A percentile compares a stretch with the other conserved stretches of the same genome.
Conservation (phyloP, 2,329 filamentous ascomycete genomes). For the Juglanconis juglandina region DNA sequence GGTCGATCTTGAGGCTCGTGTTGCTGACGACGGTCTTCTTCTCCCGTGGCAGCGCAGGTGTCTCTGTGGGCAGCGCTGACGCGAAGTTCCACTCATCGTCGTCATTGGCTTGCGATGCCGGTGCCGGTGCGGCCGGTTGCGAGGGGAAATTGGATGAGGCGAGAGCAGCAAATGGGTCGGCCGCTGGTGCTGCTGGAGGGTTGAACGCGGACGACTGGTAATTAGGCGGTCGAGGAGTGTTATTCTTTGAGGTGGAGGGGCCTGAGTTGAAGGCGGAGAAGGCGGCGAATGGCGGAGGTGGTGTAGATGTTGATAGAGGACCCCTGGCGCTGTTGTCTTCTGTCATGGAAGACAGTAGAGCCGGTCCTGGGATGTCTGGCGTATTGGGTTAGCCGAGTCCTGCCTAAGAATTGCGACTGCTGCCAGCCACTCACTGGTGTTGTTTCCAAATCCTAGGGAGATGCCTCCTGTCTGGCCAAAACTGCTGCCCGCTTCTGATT, state of each 20-base stretch:
- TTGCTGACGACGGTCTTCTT: constrained; percentile 67
- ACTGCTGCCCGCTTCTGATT: constrained; percentile 40
- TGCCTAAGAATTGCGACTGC: not conserved
- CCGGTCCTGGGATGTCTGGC: constrained; percentile 61
- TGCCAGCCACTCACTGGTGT: constrained; percentile 56
- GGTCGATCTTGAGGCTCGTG: constrained; percentile 67
- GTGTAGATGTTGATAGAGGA: constrained; percentile 36
- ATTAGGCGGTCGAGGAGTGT: constrained; percentile 49
- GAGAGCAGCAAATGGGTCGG: constrained; percentile 54
- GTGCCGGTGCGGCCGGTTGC: constrained; percentile 34
- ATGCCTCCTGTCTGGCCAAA: constrained; percentile 79
- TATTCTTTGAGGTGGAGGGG: constrained; percentile 45
- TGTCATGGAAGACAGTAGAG: constrained; percentile 61
- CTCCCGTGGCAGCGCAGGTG: constrained; percentile 47
- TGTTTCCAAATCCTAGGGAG: constrained; percentile 72
- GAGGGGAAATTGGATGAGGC: constrained; percentile 30
- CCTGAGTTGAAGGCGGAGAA: constrained; percentile 56
- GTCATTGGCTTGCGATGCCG: constrained; percentile 41
- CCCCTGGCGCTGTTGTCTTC: constrained; percentile 57
- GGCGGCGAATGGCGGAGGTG: constrained; percentile 44
- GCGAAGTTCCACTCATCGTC: constrained; percentile 96
- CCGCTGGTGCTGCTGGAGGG: constrained; percentile 39
- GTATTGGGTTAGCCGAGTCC: constrained; percentile 23
- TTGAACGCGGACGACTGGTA: constrained; percentile 46
- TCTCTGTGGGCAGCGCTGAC: constrained; percentile 70